Evolutionary conservation across 805 yeast species (phyloP).

Genomic region (Yarrowia keelungensis): DNA sequence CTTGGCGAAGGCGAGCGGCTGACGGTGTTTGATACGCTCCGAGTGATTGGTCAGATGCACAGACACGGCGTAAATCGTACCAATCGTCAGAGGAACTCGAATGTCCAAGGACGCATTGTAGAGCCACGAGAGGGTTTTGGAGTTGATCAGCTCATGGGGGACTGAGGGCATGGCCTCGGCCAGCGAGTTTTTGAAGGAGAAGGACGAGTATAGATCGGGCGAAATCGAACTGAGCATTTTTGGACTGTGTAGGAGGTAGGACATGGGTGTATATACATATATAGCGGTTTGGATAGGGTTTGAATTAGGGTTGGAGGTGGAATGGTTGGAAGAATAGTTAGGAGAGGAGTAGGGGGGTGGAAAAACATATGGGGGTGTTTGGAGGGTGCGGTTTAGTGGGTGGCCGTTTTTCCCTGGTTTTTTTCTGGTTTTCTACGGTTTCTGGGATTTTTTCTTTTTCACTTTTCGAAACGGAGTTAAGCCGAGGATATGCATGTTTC

Average conservation of each 20-base stretch:
- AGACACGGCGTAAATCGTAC: slow-evolving; percentile 62
- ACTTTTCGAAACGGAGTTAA: neutral
- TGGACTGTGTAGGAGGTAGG: no score
- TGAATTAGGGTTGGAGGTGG: neutral
- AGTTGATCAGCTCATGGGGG: slow-evolving; percentile 32
- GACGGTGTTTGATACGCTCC: slow-evolving; percentile 52
- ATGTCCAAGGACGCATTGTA: slow-evolving; percentile 53
- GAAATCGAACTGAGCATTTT: slow-evolving; percentile 26
- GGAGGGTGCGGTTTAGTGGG: neutral
- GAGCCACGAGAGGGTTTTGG: slow-evolving; percentile 39
- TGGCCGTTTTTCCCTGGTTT: neutral
- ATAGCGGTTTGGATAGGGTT: neutral
- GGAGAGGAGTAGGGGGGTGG: no score
- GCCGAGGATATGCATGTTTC: neutral
- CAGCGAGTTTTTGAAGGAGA: slow-evolving; percentile 33
- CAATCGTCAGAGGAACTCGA: slow-evolving; percentile 63
- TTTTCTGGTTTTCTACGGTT: no score
- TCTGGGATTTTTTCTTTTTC: no score
- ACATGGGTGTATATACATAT: neutral
- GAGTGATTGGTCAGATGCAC: slow-evolving; percentile 63
- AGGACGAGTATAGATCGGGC: slow-evolving; percentile 30
- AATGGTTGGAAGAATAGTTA: no score
- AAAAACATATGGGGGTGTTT: neutral
- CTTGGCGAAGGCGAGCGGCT: slow-evolving; percentile 59
- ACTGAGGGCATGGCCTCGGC: slow-evolving; percentile 37